These are phyloP conservation scores for Saccharomycopsis vini DNA, from an alignment of 805 yeast genomes.

Conservation along the genomic window DNA sequence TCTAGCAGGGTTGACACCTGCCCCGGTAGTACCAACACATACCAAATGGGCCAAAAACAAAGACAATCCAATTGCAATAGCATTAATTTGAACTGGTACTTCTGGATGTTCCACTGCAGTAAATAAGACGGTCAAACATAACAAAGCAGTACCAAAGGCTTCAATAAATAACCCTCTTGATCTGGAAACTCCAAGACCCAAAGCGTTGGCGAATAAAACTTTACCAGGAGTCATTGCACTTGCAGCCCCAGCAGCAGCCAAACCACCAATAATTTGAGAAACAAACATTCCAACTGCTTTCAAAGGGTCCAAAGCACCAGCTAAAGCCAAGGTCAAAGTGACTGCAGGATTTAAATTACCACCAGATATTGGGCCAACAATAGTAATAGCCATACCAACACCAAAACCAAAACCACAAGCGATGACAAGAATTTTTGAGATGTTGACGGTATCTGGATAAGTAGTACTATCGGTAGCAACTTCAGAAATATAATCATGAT, in stretches of 20 bases:
- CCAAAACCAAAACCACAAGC: constrained; percentile 82
- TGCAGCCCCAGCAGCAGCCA: constrained; percentile 89
- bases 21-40: constrained; percentile 79
- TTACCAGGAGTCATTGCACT: constrained; percentile 78
- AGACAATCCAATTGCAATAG: constrained; percentile 75
- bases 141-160: constrained; percentile 66
- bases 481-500: constrained; percentile 36
- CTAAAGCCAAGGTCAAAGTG: constrained; percentile 60
- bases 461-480: constrained; percentile 20
- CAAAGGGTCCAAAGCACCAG: constrained; percentile 64
- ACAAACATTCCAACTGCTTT: constrained; percentile 59
- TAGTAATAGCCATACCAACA: constrained; percentile 63
- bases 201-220: constrained; percentile 57
- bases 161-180: constrained; percentile 74
- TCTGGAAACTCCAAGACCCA: constrained; percentile 65
- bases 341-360: constrained; percentile 90
- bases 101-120: constrained; percentile 76
- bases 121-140: constrained; percentile 71
- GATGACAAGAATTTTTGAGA: constrained; percentile 62
- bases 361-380: constrained; percentile 71
- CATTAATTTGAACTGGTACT: constrained; percentile 66
- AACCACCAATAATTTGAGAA: constrained; percentile 73
- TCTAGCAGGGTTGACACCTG: constrained; percentile 85
- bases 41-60: constrained; percentile 75
- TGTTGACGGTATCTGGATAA: constrained; percentile 44